phyloP scores from a whole-genome alignment of 768 basidiomycete species.

The Boletus sp. region DNA sequence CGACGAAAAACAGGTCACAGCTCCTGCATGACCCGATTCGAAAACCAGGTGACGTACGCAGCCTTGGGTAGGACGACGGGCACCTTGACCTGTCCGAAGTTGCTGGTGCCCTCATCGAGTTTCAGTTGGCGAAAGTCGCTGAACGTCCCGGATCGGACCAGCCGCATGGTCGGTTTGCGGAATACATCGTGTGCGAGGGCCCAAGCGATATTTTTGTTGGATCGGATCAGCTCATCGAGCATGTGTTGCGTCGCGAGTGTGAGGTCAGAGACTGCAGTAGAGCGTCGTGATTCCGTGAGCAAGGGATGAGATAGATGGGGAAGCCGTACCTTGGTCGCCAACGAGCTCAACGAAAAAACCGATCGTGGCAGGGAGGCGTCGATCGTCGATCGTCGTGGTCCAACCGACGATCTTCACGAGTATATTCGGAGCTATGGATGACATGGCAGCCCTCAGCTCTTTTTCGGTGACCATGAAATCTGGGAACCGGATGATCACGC shows the following conservation, averaged over 20 bases:
- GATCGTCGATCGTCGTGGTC: constrained; percentile 12
- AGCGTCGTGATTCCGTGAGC: background rate
- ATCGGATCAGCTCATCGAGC: constrained; percentile 6
- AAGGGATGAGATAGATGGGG: background rate
- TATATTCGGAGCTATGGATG: background rate
- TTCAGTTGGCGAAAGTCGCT: constrained; percentile 19
- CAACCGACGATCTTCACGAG: constrained; percentile 9
- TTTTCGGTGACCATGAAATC: constrained; percentile 12
- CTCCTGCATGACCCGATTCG: constrained; percentile 14
- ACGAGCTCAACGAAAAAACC: constrained; percentile 18
- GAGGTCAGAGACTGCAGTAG: background rate
- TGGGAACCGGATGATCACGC: constrained; percentile 7
- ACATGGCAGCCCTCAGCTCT: constrained; percentile 8
- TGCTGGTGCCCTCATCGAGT: constrained; percentile 5
- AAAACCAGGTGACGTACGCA: constrained; percentile 11
- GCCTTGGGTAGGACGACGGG: constrained; percentile 19
- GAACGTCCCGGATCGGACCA: constrained; percentile 22
- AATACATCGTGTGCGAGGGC: background rate
- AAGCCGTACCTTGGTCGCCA: background rate
- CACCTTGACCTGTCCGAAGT: constrained; percentile 18
- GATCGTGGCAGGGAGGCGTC: constrained; percentile 4
- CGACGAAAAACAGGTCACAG: background rate
- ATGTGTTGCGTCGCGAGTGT: background rate
- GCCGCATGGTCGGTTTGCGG: constrained; percentile 19
- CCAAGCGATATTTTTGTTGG: background rate